Percentiles rank a stretch among this genome's conserved stretches.
Evolutionary conservation across 1,284 basidiomycete species (phyloP).

Genomic region (Leccinum angustisporum): DNA sequence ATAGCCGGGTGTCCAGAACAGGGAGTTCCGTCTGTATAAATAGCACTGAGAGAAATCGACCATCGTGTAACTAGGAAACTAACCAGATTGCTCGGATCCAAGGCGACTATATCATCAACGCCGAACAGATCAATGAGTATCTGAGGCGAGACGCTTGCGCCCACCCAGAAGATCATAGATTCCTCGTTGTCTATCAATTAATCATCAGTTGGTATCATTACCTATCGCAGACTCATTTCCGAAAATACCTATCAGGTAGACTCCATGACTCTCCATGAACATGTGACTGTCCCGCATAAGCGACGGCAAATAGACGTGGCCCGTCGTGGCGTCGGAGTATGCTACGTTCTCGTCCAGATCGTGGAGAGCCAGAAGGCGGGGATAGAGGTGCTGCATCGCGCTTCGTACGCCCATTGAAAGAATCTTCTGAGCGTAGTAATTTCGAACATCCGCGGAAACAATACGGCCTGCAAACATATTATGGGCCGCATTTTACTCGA

Average conservation of each 20-base stretch:
- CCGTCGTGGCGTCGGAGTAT: conserved; percentile 57
- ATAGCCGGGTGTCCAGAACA: conserved; percentile 72
- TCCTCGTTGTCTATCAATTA: conserved; percentile 85
- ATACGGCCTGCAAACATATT: conserved; percentile 57
- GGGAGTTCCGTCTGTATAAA: conserved; percentile 67
- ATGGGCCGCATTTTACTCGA: conserved; percentile 10
- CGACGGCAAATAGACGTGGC: conserved; percentile 69
- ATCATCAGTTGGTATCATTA: conserved; percentile 17
- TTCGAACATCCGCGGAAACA: conserved; percentile 92
- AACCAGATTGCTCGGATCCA: conserved; percentile 78
- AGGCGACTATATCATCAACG: conserved; percentile 71
- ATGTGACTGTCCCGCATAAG: conserved; percentile 84
- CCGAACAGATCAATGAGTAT: conserved; percentile 87
- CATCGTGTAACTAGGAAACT: conserved; percentile 7
- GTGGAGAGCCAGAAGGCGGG: conserved; percentile 87
- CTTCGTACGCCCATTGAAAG: conserved; percentile 68
- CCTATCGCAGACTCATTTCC: conserved; percentile 13
- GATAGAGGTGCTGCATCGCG: conserved; percentile 85
- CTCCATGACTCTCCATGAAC: conserved; percentile 88
- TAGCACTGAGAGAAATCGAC: conserved; percentile 7
- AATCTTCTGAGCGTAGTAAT: conserved; percentile 80
- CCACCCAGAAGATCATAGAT: conserved; percentile 89
- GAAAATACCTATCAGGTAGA: conserved; percentile 85
- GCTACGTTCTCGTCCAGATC: conserved; percentile 77
- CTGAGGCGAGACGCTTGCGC: conserved; percentile 78